These are phyloP conservation scores for Piper longum DNA, from an alignment of 164 flowering plant species.

Conservation along the genomic window DNA sequence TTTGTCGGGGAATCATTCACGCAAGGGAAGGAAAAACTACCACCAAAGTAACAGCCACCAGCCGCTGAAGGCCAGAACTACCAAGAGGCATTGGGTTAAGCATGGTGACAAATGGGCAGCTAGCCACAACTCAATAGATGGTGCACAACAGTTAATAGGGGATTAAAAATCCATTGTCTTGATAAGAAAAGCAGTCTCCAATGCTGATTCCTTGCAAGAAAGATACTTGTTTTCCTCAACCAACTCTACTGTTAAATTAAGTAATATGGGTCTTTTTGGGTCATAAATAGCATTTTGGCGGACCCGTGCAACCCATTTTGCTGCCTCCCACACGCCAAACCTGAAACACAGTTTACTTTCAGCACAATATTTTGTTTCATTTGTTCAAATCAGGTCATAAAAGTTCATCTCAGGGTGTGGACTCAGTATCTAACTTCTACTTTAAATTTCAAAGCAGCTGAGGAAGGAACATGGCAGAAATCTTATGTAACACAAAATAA, in stretches of 20 bases:
- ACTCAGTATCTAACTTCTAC: too few species aligned
- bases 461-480: not conserved
- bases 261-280: conserved; percentile 59
- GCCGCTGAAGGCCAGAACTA: not conserved
- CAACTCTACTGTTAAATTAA: conserved; percentile 41
- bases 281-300: conserved; percentile 55
- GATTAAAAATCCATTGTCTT: conserved; percentile 41
- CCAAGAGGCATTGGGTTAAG: not conserved
- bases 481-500: too few species aligned
- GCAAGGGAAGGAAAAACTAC: too few species aligned
- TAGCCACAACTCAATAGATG: not conserved
- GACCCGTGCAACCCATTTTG: conserved; percentile 88
- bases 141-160: not conserved
- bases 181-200: conserved; percentile 77
- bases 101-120: not conserved
- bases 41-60: too few species aligned
- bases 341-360: conserved; percentile 19
- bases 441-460: not conserved
- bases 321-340: conserved; percentile 97
- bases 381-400: too few species aligned
- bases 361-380: too few species aligned
- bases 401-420: too few species aligned
- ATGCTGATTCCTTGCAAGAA: conserved; percentile 70
- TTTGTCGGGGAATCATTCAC: too few species aligned
- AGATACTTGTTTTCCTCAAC: conserved; percentile 79